phyloP scores from a whole-genome alignment of 164 flowering plant species.

The Chimonanthus praecox region DNA sequence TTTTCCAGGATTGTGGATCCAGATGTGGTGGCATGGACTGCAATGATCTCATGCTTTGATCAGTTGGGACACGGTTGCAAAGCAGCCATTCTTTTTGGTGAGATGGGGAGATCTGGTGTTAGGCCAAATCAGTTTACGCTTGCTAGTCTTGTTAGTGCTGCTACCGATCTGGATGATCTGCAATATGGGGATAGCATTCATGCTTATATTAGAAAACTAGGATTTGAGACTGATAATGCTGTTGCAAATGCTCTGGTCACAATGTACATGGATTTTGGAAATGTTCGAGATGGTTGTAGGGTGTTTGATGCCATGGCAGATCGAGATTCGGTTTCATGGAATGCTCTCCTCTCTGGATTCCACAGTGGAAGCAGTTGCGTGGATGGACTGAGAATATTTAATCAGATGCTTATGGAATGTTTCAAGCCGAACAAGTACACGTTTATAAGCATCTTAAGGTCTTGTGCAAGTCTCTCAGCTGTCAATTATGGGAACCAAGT shows the following conservation, averaged over 20 bases:
- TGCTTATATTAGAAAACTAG: slow-evolving; percentile 34
- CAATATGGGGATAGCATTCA: slow-evolving; percentile 37
- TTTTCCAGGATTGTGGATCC: slow-evolving; percentile 34
- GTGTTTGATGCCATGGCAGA: slow-evolving; percentile 29
- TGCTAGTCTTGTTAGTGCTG: slow-evolving; percentile 39
- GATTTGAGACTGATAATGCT: slow-evolving; percentile 25
- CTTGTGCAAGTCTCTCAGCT: slow-evolving; percentile 21
- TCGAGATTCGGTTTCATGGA: slow-evolving; percentile 45
- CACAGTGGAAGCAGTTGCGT: slow-evolving; percentile 27
- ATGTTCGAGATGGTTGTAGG: slow-evolving; percentile 32
- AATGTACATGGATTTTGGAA: slow-evolving; percentile 45
- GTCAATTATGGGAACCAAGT: slow-evolving; percentile 30
- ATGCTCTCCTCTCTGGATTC: slow-evolving; percentile 44
- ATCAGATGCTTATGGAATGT: slow-evolving; percentile 31
- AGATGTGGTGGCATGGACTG: slow-evolving; percentile 46
- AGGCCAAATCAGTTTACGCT: slow-evolving; percentile 46
- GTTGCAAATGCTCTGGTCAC: slow-evolving; percentile 39
- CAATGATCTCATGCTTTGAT: slow-evolving; percentile 40
- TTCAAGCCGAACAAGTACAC: slow-evolving; percentile 42
- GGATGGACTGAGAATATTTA: slow-evolving; percentile 31
- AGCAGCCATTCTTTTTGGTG: slow-evolving; percentile 28
- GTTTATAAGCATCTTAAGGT: slow-evolving; percentile 29
- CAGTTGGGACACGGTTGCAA: slow-evolving; percentile 29
- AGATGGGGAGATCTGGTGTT: slow-evolving; percentile 25
- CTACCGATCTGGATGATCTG: slow-evolving; percentile 24